phyloP scores from a whole-genome alignment of 352 stramenopile genomes.

The Phytopythium chamaehyphon region DNA sequence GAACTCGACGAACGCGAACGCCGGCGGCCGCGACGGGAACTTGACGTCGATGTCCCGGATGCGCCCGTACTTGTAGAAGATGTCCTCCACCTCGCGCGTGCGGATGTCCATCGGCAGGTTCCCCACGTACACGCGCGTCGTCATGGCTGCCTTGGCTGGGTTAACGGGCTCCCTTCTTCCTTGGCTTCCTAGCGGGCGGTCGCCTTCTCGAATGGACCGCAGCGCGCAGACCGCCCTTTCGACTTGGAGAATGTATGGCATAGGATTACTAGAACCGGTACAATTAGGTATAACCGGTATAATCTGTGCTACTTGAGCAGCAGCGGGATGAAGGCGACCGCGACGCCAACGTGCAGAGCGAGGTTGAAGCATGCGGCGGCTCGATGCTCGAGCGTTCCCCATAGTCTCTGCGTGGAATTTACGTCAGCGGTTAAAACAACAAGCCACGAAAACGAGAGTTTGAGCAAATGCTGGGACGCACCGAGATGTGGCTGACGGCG shows the following conservation, averaged over 20 bases:
- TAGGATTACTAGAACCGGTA: no score
- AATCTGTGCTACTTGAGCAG: conserved; percentile 28
- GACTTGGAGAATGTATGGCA: no score
- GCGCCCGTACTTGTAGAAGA: conserved; percentile 72
- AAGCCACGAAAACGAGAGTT: no score
- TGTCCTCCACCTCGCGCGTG: conserved; percentile 68
- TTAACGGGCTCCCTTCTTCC: no score
- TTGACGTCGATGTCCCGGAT: conserved; percentile 68
- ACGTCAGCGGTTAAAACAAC: neutral
- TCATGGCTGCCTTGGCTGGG: no score
- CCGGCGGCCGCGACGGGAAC: conserved; percentile 50
- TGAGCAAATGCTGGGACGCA: no score
- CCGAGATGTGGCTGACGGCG: conserved; percentile 45
- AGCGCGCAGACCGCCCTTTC: no score
- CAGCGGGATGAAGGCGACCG: conserved; percentile 53
- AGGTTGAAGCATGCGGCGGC: conserved; percentile 56
- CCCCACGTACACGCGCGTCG: conserved; percentile 57
- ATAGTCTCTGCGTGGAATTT: conserved; percentile 30
- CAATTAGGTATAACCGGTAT: neutral
- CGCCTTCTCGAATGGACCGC: no score
- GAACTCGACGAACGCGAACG: conserved; percentile 76
- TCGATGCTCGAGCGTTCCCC: conserved; percentile 33
- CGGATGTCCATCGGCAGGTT: conserved; percentile 74
- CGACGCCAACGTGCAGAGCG: conserved; percentile 36
- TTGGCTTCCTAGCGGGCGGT: no score